phyloP scores from a whole-genome alignment of 2,329 filamentous ascomycete species.

The Daldinia sp. region DNA sequence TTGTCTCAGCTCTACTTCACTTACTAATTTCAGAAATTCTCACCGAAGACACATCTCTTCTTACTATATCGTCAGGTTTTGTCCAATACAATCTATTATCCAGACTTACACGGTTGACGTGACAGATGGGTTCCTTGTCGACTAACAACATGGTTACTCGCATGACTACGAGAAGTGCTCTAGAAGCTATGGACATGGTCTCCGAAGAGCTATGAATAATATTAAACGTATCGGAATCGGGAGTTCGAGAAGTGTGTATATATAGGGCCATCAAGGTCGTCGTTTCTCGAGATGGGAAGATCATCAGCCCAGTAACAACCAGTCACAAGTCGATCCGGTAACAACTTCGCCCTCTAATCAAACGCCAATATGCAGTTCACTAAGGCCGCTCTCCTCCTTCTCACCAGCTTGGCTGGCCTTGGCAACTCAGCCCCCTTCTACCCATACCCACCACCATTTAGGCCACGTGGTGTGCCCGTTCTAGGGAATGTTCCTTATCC shows the following conservation, averaged over 20 bases:
- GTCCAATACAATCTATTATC: slow-evolving; percentile 17
- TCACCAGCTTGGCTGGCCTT: slow-evolving; percentile 19
- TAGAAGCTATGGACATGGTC: background rate
- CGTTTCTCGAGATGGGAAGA: background rate
- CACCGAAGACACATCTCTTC: slow-evolving; percentile 8
- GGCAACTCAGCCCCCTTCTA: slow-evolving; percentile 1
- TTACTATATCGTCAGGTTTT: slow-evolving; percentile 28
- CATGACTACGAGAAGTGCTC: slow-evolving; percentile 4
- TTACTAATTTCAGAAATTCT: slow-evolving; percentile 16
- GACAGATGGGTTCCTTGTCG: slow-evolving; percentile 5
- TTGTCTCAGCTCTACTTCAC: slow-evolving; percentile 26
- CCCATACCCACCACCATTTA: background rate
- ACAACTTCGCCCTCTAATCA: slow-evolving; percentile 6
- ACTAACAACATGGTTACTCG: background rate
- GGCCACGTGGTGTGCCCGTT: slow-evolving; percentile 10
- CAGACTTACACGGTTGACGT: background rate
- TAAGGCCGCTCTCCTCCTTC: slow-evolving; percentile 20
- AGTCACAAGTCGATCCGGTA: slow-evolving; percentile 9
- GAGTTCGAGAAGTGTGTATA: slow-evolving; percentile 25
- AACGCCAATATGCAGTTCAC: slow-evolving; percentile 26
- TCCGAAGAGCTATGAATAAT: background rate
- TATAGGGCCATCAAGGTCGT: slow-evolving; percentile 18
- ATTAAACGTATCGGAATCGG: background rate
- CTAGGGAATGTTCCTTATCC: slow-evolving; percentile 23
- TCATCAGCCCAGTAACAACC: background rate